These are phyloP conservation scores for Xylaria sp. DNA, from an alignment of 2,329 filamentous ascomycete species.

Conservation along the genomic window DNA sequence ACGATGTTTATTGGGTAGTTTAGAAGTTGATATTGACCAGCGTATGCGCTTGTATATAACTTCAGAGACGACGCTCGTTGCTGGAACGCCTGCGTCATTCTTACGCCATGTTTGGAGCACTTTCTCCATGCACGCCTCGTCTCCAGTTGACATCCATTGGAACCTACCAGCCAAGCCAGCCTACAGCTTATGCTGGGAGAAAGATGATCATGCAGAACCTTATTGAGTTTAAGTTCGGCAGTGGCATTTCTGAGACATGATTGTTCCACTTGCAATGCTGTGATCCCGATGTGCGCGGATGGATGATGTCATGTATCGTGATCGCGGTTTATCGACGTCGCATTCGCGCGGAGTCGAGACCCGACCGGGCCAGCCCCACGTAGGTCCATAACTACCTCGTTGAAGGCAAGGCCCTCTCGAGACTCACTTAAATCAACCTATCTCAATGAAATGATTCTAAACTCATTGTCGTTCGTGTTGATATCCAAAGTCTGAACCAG, in stretches of 20 bases:
- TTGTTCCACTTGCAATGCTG: conserved; percentile 3
- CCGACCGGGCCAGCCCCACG: too few species aligned
- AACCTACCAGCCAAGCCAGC: too few species aligned
- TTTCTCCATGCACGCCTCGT: not conserved
- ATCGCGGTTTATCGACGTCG: conserved; percentile 8
- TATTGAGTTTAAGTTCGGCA: not conserved
- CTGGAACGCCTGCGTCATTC: conserved; percentile 12
- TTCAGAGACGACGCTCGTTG: not conserved
- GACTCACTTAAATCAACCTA: not conserved
- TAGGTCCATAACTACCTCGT: too few species aligned
- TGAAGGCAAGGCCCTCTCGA: not conserved
- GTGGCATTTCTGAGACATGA: not conserved
- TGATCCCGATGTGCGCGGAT: conserved; percentile 2
- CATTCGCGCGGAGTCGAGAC: not conserved
- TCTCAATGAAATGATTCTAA: not conserved
- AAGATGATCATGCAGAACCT: too few species aligned
- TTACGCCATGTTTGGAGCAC: conserved; percentile 11
- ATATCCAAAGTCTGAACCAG: not conserved
- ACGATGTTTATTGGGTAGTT: too few species aligned
- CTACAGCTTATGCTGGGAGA: too few species aligned
- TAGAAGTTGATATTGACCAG: not conserved
- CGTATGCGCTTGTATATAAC: not conserved
- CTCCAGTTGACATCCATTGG: too few species aligned
- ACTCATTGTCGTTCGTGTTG: not conserved
- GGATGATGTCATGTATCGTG: conserved; percentile 24